phyloP scores from a whole-genome alignment of 2,329 filamentous ascomycete species.

The Fusarium neocosmosporiellum region DNA sequence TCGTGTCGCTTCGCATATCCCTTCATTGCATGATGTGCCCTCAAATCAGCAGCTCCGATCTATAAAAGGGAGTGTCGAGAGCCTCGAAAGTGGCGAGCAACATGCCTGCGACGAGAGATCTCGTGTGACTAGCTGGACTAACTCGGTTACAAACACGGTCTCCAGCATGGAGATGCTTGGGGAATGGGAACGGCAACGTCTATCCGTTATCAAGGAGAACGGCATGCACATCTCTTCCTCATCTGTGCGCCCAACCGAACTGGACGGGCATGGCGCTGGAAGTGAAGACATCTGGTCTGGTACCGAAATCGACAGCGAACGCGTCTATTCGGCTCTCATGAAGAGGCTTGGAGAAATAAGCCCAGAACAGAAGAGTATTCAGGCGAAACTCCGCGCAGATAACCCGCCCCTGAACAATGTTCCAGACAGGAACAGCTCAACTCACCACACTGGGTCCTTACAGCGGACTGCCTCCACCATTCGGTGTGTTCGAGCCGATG shows the following conservation, averaged over 20 bases:
- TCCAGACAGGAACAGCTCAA: background rate
- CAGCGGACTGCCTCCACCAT: conserved; percentile 46
- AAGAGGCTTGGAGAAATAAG: conserved; percentile 60
- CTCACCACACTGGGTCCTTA: background rate
- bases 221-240: conserved; percentile 54
- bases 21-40: conserved; percentile 61
- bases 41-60: conserved; percentile 61
- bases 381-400: background rate
- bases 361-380: background rate
- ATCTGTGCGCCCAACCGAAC: conserved; percentile 43
- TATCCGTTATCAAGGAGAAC: conserved; percentile 74
- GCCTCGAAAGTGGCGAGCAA: conserved; percentile 53
- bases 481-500: conserved; percentile 47
- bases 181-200: conserved; percentile 64
- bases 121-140: conserved; percentile 79
- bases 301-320: conserved; percentile 63
- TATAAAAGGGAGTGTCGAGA: conserved; percentile 66
- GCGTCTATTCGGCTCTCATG: conserved; percentile 74
- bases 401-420: background rate
- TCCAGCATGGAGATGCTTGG: conserved; percentile 53
- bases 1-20: conserved; percentile 60
- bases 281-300: conserved; percentile 35
- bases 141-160: conserved; percentile 69
- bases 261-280: conserved; percentile 32
- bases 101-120: conserved; percentile 64